These are phyloP conservation scores for Neopestalotiopsis sp. DNA, from an alignment of 2,329 filamentous ascomycete species.

Conservation along the genomic window DNA sequence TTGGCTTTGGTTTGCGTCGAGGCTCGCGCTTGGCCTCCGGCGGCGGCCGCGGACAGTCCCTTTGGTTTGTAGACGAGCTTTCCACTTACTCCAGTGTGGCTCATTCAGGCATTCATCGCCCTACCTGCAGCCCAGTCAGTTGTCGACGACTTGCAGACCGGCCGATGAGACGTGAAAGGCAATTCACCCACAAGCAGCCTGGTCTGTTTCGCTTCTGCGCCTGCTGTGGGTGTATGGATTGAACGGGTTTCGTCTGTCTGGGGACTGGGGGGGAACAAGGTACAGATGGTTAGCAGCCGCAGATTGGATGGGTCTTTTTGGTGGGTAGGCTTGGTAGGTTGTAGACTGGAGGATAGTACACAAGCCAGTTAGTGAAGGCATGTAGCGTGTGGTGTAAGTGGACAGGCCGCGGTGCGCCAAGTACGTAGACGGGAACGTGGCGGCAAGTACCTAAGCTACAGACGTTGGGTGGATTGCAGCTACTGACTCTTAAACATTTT, in stretches of 20 bases:
- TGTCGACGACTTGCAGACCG: not conserved
- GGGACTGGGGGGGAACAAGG: conserved; percentile 5
- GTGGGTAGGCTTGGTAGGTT: not conserved
- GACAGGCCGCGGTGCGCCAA: not conserved
- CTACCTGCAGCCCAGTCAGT: not conserved
- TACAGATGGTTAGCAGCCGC: conserved; percentile 13
- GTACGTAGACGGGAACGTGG: too few relatives aligned
- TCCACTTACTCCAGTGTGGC: conserved; percentile 7
- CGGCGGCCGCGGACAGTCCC: not conserved
- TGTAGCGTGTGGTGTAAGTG: not conserved
- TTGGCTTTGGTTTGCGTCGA: conserved; percentile 16
- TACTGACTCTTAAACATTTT: too few relatives aligned
- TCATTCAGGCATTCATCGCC: conserved; percentile 15
- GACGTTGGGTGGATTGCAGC: too few relatives aligned
- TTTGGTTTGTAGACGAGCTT: not conserved
- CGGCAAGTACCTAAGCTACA: too few relatives aligned
- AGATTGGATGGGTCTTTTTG: not conserved
- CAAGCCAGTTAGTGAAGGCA: not conserved
- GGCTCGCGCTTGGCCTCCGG: conserved; percentile 10
- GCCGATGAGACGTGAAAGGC: conserved; percentile 9
- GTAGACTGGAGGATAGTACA: not conserved
- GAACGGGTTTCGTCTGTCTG: conserved; percentile 10
- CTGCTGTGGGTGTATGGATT: not conserved
- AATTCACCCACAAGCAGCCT: conserved; percentile 13
- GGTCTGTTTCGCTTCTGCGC: not conserved